Conservation (phyloP, 2,329 filamentous ascomycete genomes). For the Gaeumannomyces sp. region DNA sequence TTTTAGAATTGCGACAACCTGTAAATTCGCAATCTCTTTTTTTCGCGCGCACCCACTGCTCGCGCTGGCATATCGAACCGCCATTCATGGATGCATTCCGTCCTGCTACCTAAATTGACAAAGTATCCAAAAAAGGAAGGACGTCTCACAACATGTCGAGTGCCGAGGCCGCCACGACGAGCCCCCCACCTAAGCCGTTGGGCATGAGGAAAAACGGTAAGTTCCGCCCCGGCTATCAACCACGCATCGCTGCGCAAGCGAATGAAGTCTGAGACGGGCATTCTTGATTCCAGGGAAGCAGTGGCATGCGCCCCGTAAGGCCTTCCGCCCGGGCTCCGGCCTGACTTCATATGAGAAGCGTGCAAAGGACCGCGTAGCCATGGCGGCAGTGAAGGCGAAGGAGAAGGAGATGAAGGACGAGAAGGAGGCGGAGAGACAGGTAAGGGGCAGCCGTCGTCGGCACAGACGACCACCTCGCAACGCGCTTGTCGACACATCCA, state of each 20-base stretch:
- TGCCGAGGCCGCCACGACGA: conserved; percentile 27
- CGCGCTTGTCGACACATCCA: not conserved
- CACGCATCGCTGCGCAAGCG: not conserved
- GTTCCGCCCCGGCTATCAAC: conserved; percentile 15
- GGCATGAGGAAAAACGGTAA: conserved; percentile 83
- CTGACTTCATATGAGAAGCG: conserved; percentile 75
- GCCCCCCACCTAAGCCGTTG: conserved; percentile 31
- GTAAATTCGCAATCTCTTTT: not conserved
- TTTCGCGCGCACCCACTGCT: not conserved
- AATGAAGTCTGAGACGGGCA: not conserved
- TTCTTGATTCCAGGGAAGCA: conserved; percentile 67
- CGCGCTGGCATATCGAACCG: not conserved
- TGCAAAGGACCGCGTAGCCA: conserved; percentile 60
- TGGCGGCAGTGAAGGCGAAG: conserved; percentile 77
- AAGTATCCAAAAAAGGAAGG: not conserved
- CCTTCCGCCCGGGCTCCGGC: conserved; percentile 77
- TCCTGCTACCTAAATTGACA: not conserved
- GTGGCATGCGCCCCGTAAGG: conserved; percentile 78
- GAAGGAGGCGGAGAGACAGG: conserved; percentile 83
- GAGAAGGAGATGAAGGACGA: conserved; percentile 96
- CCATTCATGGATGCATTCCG: not conserved
- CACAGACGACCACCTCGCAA: not conserved
- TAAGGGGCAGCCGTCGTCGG: conserved; percentile 33
- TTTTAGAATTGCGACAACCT: not conserved
- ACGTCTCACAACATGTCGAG: conserved; percentile 12